A percentile compares a stretch with the other conserved stretches of the same genome.
phyloP scores from a whole-genome alignment of 2,329 filamentous ascomycete species.

The Aspergillus eucalypticola region DNA sequence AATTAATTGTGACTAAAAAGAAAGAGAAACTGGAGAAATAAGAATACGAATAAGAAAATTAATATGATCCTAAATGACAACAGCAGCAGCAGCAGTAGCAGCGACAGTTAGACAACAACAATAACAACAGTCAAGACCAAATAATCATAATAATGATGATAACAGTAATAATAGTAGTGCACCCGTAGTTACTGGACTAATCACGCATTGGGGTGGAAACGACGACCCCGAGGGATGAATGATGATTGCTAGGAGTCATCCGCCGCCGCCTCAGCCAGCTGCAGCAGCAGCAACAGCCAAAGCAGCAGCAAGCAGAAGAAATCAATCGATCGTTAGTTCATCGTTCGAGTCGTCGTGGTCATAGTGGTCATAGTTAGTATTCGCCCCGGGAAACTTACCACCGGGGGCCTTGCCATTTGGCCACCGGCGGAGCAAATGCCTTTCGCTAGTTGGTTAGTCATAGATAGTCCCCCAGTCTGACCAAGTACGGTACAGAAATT shows the following conservation, averaged over 20 bases:
- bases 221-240: not conserved
- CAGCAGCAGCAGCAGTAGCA: not conserved
- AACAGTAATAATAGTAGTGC: no score
- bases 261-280: no score
- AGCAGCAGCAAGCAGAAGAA: no score
- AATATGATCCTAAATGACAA: not conserved
- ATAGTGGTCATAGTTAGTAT: conserved; percentile 3
- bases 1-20: not conserved
- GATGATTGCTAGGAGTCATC: not conserved
- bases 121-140: no score
- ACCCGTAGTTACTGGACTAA: not conserved
- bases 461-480: not conserved
- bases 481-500: not conserved
- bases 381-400: conserved; percentile 9
- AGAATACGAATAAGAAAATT: not conserved
- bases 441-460: conserved; percentile 4
- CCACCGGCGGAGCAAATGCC: conserved; percentile 12
- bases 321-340: no score
- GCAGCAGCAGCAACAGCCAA: not conserved
- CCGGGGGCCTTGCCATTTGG: conserved; percentile 12
- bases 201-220: not conserved
- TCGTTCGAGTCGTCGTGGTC: not conserved
- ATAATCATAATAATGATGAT: no score
- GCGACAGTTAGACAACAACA: no score
- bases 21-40: not conserved